A percentile compares a stretch with the other conserved stretches of the same genome.
Conservation (phyloP, 257 asterid genomes). For the Nicotiana otophora region DNA sequence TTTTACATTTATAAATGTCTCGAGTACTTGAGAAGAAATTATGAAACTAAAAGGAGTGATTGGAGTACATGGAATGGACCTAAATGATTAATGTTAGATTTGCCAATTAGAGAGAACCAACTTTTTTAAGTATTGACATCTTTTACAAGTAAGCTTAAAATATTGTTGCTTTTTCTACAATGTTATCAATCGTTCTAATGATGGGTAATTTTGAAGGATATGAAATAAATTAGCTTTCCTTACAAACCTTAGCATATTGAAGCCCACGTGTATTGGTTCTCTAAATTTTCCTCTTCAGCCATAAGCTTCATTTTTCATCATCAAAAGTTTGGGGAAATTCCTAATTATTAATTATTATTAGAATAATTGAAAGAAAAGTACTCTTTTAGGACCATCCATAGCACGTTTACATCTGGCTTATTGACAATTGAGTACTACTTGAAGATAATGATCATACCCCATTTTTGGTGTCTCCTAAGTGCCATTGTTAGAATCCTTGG, state of each 20-base stretch:
- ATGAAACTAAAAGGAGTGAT: neutral
- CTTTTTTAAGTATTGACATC: neutral
- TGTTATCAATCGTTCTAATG: neutral
- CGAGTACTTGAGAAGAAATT: neutral
- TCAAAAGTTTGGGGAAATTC: neutral
- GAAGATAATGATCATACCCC: neutral
- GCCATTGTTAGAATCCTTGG: neutral
- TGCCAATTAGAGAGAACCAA: neutral
- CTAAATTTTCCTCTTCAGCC: neutral
- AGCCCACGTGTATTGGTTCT: neutral
- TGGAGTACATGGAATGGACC: neutral
- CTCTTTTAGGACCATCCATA: neutral
- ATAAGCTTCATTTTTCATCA: neutral
- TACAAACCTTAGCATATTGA: neutral
- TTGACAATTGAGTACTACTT: neutral
- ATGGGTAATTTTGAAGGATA: neutral
- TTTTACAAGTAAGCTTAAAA: neutral
- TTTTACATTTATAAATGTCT: neutral
- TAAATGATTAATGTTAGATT: neutral
- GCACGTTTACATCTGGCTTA: slow-evolving; percentile 6
- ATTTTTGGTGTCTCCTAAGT: neutral
- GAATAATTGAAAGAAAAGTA: neutral
- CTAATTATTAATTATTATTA: neutral
- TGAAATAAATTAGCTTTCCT: neutral
- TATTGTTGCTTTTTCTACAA: neutral